phyloP scores from a whole-genome alignment of 1,139 yeast species.

The Suhomyces choctaworum region DNA sequence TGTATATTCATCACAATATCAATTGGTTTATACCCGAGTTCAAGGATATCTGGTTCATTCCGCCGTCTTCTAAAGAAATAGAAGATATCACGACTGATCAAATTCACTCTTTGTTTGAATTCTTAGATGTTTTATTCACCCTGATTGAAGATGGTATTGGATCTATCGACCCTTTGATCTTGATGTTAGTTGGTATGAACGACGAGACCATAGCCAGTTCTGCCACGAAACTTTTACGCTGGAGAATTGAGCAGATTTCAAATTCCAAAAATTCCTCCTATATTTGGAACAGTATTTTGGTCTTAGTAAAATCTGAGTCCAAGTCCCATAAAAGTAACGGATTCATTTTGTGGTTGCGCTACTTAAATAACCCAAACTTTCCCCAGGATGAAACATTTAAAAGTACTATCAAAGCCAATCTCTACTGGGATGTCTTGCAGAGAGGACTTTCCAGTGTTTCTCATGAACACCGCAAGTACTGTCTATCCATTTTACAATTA shows the following conservation, averaged over 20 bases:
- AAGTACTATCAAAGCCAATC: slow-evolving; percentile 25
- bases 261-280: slow-evolving; percentile 22
- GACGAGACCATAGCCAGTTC: slow-evolving; percentile 33
- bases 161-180: slow-evolving; percentile 28
- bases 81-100: slow-evolving; percentile 11
- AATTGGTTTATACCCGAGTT: slow-evolving; percentile 26
- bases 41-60: slow-evolving; percentile 5
- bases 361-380: slow-evolving; percentile 31
- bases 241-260: slow-evolving; percentile 43
- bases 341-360: slow-evolving; percentile 57
- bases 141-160: slow-evolving; percentile 6
- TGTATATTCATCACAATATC: slow-evolving; percentile 17
- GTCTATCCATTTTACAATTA: slow-evolving; percentile 65
- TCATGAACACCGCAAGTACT: slow-evolving; percentile 72
- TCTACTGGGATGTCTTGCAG: slow-evolving; percentile 65
- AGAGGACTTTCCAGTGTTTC: slow-evolving; percentile 54
- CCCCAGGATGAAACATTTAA: slow-evolving; percentile 29
- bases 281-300: slow-evolving; percentile 50
- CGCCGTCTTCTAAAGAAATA: neutral
- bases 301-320: slow-evolving; percentile 29
- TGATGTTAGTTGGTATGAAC: slow-evolving; percentile 32
- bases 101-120: slow-evolving; percentile 13
- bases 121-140: slow-evolving; percentile 21
- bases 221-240: slow-evolving; percentile 44
- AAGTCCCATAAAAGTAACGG: slow-evolving; percentile 44